Percentiles rank a stretch among this genome's conserved stretches.
phyloP scores from a whole-genome alignment of 352 stramenopile species.

The Pythium volutum region DNA sequence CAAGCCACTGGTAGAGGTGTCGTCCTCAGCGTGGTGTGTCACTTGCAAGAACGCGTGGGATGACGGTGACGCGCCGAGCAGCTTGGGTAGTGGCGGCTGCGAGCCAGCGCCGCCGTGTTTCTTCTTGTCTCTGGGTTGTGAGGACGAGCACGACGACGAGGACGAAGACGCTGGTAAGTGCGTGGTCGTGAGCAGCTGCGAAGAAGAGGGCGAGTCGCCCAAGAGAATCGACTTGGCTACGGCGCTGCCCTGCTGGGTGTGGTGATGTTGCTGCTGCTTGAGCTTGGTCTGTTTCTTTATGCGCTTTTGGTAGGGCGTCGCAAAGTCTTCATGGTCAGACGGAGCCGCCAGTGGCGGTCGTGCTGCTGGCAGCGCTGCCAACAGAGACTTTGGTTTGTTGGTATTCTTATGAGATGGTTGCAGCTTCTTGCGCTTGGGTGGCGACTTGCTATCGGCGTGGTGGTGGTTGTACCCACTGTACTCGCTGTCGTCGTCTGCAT shows the following conservation, averaged over 20 bases:
- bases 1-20: constrained; percentile 13
- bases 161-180: constrained; percentile 10
- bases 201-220: constrained; percentile 28
- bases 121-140: constrained; percentile 34
- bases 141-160: constrained; percentile 1
- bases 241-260: constrained; percentile 11
- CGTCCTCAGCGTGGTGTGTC: constrained; percentile 21
- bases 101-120: constrained; percentile 32
- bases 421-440: constrained; percentile 32
- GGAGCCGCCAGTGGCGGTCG: background rate
- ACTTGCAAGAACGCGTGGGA: constrained; percentile 17
- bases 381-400: constrained; percentile 19
- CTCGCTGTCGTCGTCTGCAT: constrained; percentile 21
- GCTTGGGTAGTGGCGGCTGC: constrained; percentile 47
- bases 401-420: constrained; percentile 19
- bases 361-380: constrained; percentile 7
- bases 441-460: constrained; percentile 30
- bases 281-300: constrained; percentile 45
- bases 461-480: background rate
- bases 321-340: constrained; percentile 23
- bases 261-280: constrained; percentile 41
- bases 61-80: constrained; percentile 33
- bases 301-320: constrained; percentile 46
- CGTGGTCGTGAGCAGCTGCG: constrained; percentile 23
- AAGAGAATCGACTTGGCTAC: constrained; percentile 56